Conservation (phyloP, 176 grass and related monocot genomes). For the Luzula sylvatica region DNA sequence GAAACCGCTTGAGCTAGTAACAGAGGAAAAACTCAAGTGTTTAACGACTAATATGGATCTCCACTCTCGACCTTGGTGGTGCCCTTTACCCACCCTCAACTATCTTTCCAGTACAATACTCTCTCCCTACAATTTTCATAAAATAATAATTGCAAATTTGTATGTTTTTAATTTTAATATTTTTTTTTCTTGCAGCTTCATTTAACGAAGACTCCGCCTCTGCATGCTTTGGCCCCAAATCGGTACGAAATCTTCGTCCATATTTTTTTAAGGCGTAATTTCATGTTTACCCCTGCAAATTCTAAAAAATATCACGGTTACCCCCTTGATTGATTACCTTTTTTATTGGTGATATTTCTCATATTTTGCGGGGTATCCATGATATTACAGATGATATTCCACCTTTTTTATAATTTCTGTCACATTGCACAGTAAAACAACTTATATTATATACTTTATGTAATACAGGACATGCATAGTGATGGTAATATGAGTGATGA, state of each 20-base stretch:
- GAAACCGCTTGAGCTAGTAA: slow-evolving; percentile 65
- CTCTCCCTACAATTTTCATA: slow-evolving; percentile 11
- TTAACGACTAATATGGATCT: slow-evolving; percentile 82
- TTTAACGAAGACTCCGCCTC: slow-evolving; percentile 43
- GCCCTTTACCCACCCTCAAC: slow-evolving; percentile 59
- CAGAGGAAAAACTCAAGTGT: slow-evolving; percentile 48
- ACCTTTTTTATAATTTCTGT: no score
- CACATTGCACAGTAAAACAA: no score
- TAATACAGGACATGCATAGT: slow-evolving; percentile 42
- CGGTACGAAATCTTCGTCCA: slow-evolving; percentile 32
- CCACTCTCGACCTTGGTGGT: slow-evolving; percentile 88
- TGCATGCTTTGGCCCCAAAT: slow-evolving; percentile 42
- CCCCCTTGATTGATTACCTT: no score
- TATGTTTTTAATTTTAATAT: slow-evolving; percentile 11
- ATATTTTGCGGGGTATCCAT: no score
- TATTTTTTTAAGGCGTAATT: no score
- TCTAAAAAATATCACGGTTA: no score
- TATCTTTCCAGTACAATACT: slow-evolving; percentile 56
- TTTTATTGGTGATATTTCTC: no score
- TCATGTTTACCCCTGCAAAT: no score
- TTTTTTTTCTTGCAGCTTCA: slow-evolving; percentile 41
- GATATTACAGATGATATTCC: no score
- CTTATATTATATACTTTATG: no score
- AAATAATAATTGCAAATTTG: slow-evolving; percentile 10
- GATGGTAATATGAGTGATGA: slow-evolving; percentile 29